Evolutionary conservation across 176 grass and related monocot species (phyloP).

Genomic region (Phyllostachys edulis): DNA sequence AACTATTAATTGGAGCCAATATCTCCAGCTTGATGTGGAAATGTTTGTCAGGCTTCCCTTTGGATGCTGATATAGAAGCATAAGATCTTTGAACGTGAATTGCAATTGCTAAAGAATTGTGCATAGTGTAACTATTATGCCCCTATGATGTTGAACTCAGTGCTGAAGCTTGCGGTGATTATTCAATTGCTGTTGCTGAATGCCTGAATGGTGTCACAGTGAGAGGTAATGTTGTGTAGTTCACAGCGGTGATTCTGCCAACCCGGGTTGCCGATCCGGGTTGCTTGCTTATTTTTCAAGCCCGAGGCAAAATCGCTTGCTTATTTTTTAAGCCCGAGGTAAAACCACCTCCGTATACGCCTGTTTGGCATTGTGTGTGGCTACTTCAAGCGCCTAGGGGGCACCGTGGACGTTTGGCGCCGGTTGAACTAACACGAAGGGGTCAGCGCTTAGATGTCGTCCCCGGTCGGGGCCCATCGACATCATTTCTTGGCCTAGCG

Average conservation of each 20-base stretch:
- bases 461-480: fast-evolving
- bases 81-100: background rate
- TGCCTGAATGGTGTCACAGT: background rate
- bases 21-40: background rate
- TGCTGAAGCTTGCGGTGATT: background rate
- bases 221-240: background rate
- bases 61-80: background rate
- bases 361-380: too few species aligned
- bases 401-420: too few species aligned
- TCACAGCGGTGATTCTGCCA: background rate
- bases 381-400: too few species aligned
- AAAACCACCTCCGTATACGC: too few species aligned
- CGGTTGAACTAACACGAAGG: too few species aligned
- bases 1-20: background rate
- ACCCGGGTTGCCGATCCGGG: too few species aligned
- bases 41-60: conserved; percentile 15
- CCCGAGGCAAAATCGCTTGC: too few species aligned
- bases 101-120: background rate
- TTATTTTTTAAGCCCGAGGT: too few species aligned
- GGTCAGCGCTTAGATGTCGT: too few species aligned
- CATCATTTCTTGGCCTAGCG: too few species aligned
- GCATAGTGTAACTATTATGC: background rate
- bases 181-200: background rate
- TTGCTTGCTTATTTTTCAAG: too few species aligned
- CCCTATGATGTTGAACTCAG: background rate